A percentile compares a stretch with the other conserved stretches of the same genome.
Evolutionary conservation across 2,329 filamentous ascomycete genomes (phyloP).

Genomic region (Botrytis fabae): DNA sequence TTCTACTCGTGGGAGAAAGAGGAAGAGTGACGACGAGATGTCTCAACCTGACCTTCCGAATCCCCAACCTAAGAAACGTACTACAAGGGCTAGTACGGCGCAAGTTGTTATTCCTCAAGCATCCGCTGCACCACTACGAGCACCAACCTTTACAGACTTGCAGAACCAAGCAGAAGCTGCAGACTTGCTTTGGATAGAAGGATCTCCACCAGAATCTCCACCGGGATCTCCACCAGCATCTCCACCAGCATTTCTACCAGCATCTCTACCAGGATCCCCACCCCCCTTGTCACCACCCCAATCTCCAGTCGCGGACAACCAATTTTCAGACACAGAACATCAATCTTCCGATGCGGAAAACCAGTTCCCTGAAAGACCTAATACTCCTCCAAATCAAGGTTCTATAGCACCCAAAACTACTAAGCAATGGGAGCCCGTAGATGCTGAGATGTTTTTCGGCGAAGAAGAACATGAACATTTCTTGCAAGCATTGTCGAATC

Average conservation of each 20-base stretch:
- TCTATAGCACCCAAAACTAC: conserved; percentile 56
- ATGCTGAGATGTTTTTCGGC: conserved; percentile 70
- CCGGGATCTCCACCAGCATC: conserved; percentile 12
- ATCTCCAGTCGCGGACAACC: conserved; percentile 52
- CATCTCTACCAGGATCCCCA: conserved; percentile 4
- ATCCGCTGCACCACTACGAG: conserved; percentile 49
- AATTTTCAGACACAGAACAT: conserved; percentile 66
- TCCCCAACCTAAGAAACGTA: conserved; percentile 45
- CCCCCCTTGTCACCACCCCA: conserved; percentile 44
- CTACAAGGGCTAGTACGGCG: conserved; percentile 39
- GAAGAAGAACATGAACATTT: conserved; percentile 40
- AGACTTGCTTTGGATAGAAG: conserved; percentile 17
- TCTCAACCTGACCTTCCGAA: conserved; percentile 25
- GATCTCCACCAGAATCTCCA: background rate
- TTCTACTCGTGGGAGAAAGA: conserved; percentile 32
- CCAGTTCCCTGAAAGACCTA: conserved; percentile 48
- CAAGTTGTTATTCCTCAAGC: conserved; percentile 55
- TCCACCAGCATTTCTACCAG: background rate
- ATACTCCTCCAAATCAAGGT: conserved; percentile 57
- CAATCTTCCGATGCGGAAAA: conserved; percentile 83
- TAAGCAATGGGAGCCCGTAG: conserved; percentile 69
- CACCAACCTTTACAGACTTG: conserved; percentile 51
- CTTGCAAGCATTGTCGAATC: conserved; percentile 49
- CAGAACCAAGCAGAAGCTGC: conserved; percentile 6
- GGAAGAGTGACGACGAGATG: conserved; percentile 34